A percentile compares a stretch with the other conserved stretches of the same genome.
Evolutionary conservation across 139 green algal species (phyloP).

Genomic region (Pseudopediastrum boryanum): DNA sequence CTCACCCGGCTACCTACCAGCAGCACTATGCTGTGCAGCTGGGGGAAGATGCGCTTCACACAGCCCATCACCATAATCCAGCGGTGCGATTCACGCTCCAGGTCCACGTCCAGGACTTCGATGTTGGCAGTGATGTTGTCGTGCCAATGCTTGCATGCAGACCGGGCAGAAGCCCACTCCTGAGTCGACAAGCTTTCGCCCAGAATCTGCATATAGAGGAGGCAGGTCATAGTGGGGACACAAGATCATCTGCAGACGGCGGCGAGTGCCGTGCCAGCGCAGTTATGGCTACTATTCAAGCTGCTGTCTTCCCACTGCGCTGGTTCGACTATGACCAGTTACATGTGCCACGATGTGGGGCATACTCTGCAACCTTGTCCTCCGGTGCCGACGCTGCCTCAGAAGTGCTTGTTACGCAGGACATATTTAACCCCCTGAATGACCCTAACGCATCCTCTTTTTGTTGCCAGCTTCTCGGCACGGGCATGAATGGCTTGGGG

Average conservation of each 20-base stretch:
- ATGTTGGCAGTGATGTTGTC: conserved; percentile 5
- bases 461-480: too few relatives aligned
- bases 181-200: conserved; percentile 1
- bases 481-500: too few relatives aligned
- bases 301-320: too few relatives aligned
- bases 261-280: not conserved
- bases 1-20: conserved; percentile 15
- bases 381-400: not conserved
- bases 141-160: conserved; percentile 8
- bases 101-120: conserved; percentile 22
- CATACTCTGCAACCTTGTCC: conserved; percentile 1
- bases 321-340: not conserved
- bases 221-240: not conserved
- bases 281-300: too few relatives aligned
- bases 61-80: conserved; percentile 38
- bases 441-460: too few relatives aligned
- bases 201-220: not conserved
- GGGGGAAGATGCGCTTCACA: conserved; percentile 20
- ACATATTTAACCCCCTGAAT: too few relatives aligned
- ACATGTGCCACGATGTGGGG: conserved; percentile 8
- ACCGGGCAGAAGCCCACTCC: conserved; percentile 11
- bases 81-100: conserved; percentile 21
- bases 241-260: not conserved
- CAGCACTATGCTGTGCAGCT: not conserved
- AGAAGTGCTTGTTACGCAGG: not conserved